Percentiles rank a stretch among this genome's conserved stretches.
Evolutionary conservation across 345 rosid species (phyloP).

Genomic region (Eucalyptus pumila): DNA sequence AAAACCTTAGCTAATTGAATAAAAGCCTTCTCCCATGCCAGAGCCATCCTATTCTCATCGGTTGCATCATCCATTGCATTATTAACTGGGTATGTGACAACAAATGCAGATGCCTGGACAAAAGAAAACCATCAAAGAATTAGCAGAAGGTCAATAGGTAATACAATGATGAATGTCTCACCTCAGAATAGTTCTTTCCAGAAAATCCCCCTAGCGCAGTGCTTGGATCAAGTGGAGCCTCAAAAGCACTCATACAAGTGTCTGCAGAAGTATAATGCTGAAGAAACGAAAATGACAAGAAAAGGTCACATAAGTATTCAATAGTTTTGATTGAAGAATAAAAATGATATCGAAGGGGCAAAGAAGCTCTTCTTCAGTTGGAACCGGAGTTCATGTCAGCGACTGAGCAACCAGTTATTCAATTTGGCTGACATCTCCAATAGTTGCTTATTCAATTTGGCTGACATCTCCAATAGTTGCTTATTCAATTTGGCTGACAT

Average conservation of each 20-base stretch:
- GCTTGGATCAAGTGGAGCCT: constrained; percentile 97
- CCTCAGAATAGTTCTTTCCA: constrained; percentile 83
- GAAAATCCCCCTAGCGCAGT: constrained; percentile 88
- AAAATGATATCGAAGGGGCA: neutral
- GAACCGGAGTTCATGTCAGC: neutral
- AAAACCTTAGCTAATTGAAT: constrained; percentile 76
- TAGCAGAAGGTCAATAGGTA: neutral
- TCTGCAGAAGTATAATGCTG: constrained; percentile 94
- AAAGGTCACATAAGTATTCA: neutral
- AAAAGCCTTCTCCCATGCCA: constrained; percentile 95
- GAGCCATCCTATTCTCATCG: constrained; percentile 46
- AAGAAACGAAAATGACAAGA: neutral
- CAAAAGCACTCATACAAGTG: constrained; percentile 75
- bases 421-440: neutral
- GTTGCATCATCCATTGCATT: constrained; percentile 58
- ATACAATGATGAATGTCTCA: constrained; percentile 17
- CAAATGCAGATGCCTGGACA: constrained; percentile 86
- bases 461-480: neutral
- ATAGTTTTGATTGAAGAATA: neutral
- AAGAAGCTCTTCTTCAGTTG: neutral
- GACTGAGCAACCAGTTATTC: neutral
- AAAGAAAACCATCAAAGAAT: neutral
- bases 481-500: neutral
- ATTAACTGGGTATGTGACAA: constrained; percentile 85
- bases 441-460: neutral